Evolutionary conservation across 441 rosid species (phyloP).

Genomic region (Flueggea neowawraea): DNA sequence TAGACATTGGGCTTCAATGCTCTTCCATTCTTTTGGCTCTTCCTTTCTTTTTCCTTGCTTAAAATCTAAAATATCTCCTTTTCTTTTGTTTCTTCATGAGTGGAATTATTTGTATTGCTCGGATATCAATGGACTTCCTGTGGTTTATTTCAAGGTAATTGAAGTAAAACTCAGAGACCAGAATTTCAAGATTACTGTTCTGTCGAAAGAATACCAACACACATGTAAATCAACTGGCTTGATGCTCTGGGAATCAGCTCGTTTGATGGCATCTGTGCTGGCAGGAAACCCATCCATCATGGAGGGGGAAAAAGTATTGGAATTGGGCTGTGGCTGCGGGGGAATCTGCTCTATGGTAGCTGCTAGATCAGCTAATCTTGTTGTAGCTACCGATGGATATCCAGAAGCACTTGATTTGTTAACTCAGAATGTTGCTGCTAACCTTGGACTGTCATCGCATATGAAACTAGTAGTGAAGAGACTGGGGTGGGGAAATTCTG

Average conservation of each 20-base stretch:
- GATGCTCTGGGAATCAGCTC: conserved; percentile 99
- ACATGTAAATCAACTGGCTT: conserved; percentile 90
- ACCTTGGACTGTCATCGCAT: conserved; percentile 38
- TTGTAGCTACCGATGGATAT: conserved; percentile 84
- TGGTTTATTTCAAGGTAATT: conserved; percentile 32
- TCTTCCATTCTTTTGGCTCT: too few relatives aligned
- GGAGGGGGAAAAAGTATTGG: conserved; percentile 62
- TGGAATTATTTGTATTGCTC: not conserved
- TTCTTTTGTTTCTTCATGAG: not conserved
- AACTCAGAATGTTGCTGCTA: conserved; percentile 46
- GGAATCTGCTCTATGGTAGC: conserved; percentile 93
- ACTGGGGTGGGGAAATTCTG: conserved; percentile 82
- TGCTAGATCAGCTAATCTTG: conserved; percentile 48
- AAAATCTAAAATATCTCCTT: not conserved
- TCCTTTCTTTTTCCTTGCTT: too few relatives aligned
- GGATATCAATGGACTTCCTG: not conserved
- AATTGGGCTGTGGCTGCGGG: conserved; percentile 79
- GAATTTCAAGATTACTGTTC: conserved; percentile 50
- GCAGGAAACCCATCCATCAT: conserved; percentile 72
- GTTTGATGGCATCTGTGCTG: conserved; percentile 72
- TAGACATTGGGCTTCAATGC: too few relatives aligned
- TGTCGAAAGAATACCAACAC: conserved; percentile 82
- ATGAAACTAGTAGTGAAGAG: conserved; percentile 42
- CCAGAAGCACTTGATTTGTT: conserved; percentile 55
- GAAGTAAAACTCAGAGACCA: conserved; percentile 40